Evolutionary conservation across 768 basidiomycete genomes (phyloP).

Genomic region (Boletus reticulatus): DNA sequence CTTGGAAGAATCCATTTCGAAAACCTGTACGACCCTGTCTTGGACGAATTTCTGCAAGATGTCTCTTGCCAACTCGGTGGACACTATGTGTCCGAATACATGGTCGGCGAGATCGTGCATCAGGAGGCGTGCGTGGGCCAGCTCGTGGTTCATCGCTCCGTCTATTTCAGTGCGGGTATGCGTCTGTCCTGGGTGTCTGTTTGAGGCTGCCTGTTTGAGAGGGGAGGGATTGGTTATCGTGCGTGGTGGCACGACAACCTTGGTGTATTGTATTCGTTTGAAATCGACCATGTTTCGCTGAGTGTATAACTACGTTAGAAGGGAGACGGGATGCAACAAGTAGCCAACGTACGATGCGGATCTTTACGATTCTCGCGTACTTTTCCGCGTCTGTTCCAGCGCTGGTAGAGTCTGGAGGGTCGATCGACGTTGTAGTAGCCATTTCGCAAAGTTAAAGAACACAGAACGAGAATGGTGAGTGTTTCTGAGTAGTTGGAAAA

Average conservation of each 20-base stretch:
- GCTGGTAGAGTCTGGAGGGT: not conserved
- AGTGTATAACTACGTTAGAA: not conserved
- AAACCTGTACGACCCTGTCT: not conserved
- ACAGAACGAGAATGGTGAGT: not conserved
- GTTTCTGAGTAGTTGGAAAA: not conserved
- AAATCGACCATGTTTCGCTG: not conserved
- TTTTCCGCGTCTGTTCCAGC: not conserved
- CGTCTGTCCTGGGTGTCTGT: not conserved
- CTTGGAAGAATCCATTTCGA: not conserved
- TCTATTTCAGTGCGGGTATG: not conserved
- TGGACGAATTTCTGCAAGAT: not conserved
- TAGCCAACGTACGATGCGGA: not conserved
- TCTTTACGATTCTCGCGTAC: not conserved
- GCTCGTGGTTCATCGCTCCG: slow-evolving; percentile 2
- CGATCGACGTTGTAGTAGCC: not conserved
- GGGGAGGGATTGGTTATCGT: slow-evolving; percentile 2
- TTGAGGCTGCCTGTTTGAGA: not conserved
- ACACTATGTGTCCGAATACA: not conserved
- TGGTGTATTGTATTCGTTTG: not conserved
- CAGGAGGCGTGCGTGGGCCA: slow-evolving; percentile 4
- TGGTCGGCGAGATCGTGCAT: slow-evolving; percentile 15
- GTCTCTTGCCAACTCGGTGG: not conserved
- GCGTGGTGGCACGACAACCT: not conserved
- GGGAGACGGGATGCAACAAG: not conserved
- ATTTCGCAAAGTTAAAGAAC: not conserved